Evolutionary conservation across 768 basidiomycete genomes (phyloP), one percentile per base, ranked within the genome.

Genomic region (Suillus decipiens): DNA sequence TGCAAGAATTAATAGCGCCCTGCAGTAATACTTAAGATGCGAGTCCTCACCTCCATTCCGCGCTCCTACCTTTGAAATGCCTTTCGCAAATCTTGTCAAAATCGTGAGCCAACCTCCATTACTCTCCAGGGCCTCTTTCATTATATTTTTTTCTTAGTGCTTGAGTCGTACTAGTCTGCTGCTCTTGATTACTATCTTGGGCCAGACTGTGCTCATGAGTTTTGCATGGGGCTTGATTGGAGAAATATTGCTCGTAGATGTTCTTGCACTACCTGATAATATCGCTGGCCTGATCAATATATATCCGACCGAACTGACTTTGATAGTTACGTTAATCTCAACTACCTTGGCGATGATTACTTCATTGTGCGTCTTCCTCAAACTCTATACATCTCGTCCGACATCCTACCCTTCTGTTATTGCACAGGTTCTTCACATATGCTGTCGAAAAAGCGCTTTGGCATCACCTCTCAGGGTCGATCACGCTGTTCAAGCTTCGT

Each of bases 351-450:
- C 51, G 24, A 57, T 57, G 10, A 41, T 17, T 3, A 56, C 55
- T 56, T 57, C 56, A 6, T 19, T 19, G 56, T 57, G 17, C 56
- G 56, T 17, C 39, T 28, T 22, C 8, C 17, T 41, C n/a, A n/a
- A n/a, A n/a, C n/a, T n/a, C 24, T 19, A 4, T 0, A 28, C 19
- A 3, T 31, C 10, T 24, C 11, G 17, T 41, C 37, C 10, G 24
- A 57, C 19, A 37, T 31, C 17, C 19, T 22, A 41, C 39, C 39
- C 2, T 11, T 12, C 24, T 39, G 55, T 19, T 56, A 37, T 39
- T 41, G 28, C 6, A 17, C 28, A 57, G 41, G 56, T 57, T 57
- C 56, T 57, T 57, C 19, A 31, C 41, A n/a, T n/a, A n/a, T 31
- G 41, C 37, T 17, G 9, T 41, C 37, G 41, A 57, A 19, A 39